These are phyloP conservation scores for Cyclanthera cordifolia DNA, from an alignment of 306 rosid species.

Conservation along the genomic window DNA sequence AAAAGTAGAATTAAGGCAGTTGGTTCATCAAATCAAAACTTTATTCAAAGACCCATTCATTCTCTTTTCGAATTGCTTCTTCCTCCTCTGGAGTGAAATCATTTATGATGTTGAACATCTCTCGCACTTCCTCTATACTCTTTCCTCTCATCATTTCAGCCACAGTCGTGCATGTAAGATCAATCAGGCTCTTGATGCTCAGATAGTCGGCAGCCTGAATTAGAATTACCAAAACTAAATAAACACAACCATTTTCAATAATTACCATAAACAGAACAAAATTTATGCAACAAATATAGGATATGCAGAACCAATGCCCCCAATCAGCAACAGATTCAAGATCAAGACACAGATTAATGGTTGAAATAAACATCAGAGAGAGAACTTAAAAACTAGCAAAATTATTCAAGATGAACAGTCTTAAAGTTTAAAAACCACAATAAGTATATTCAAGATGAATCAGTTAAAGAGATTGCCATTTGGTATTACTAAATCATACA, in stretches of 20 bases:
- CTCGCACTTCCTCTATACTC: slow-evolving; percentile 15
- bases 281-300: no score
- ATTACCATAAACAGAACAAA: not conserved
- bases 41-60: no score
- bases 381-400: not conserved
- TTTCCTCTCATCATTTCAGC: slow-evolving; percentile 25
- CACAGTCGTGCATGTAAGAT: slow-evolving; percentile 17
- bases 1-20: not conserved
- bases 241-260: not conserved
- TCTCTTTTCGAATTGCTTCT: slow-evolving; percentile 11
- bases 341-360: no score
- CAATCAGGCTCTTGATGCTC: slow-evolving; percentile 19
- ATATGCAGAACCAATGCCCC: not conserved
- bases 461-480: not conserved
- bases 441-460: not conserved
- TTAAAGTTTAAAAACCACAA: not conserved
- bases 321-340: no score
- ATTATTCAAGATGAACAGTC: not conserved
- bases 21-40: no score
- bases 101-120: slow-evolving; percentile 21
- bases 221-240: no score
- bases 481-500: not conserved
- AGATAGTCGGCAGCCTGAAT: slow-evolving; percentile 31
- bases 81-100: slow-evolving; percentile 30
- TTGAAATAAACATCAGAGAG: not conserved